Evolutionary conservation across 352 stramenopile species (phyloP).

Genomic region (Phytophthora quininea): DNA sequence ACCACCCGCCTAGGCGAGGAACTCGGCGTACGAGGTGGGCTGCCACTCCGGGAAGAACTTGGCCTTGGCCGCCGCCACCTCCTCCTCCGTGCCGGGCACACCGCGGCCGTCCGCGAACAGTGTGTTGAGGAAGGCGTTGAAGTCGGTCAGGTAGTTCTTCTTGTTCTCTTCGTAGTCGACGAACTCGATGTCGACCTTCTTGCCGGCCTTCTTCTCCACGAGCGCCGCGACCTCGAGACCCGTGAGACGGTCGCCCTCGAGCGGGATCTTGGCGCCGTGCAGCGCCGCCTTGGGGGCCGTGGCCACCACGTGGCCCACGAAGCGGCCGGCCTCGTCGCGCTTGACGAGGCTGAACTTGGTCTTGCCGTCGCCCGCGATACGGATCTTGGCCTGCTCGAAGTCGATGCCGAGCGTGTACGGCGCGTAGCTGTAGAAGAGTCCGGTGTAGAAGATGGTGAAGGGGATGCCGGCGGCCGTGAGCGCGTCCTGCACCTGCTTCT

Average conservation of each 20-base stretch:
- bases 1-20: constrained; percentile 3
- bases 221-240: constrained; percentile 8
- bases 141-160: constrained; percentile 13
- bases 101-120: constrained; percentile 17
- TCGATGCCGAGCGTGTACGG: background rate
- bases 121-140: constrained; percentile 12
- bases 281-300: constrained; percentile 7
- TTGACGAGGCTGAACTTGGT: constrained; percentile 6
- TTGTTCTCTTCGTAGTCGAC: constrained; percentile 20
- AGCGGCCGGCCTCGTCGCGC: background rate
- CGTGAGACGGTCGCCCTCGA: constrained; percentile 13
- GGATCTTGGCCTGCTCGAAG: constrained; percentile 5
- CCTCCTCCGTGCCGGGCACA: constrained; percentile 2
- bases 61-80: constrained; percentile 6
- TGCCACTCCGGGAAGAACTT: constrained; percentile 19
- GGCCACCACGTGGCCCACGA: constrained; percentile 12
- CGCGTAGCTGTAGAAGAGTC: constrained; percentile 4
- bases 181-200: constrained; percentile 18
- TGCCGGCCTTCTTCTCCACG: constrained; percentile 18
- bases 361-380: constrained; percentile 6
- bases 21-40: constrained; percentile 9
- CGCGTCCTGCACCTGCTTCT: constrained; percentile 14
- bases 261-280: constrained; percentile 6
- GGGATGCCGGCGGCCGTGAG: constrained; percentile 12
- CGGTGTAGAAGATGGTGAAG: constrained; percentile 20